These are phyloP conservation scores for Bolboschoenoplectus hybrid DNA, from an alignment of 202 grass and related monocot genomes.

Conservation along the genomic window DNA sequence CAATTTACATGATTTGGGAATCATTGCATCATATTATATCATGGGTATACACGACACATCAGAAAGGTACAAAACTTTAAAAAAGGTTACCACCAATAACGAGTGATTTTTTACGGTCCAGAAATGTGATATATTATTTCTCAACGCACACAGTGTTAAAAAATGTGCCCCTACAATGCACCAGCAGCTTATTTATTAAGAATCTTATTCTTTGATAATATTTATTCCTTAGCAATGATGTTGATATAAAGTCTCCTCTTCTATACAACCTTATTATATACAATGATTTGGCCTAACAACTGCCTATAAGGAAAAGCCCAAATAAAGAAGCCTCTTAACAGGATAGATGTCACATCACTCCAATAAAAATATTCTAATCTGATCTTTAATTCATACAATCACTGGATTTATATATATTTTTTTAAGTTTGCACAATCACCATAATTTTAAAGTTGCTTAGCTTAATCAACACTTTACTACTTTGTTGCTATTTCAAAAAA, in stretches of 20 bases:
- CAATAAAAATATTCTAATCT: conserved; percentile 14
- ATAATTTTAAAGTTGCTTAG: background rate
- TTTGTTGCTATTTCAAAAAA: conserved; percentile 37
- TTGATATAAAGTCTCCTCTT: background rate
- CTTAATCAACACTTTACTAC: conserved; percentile 23
- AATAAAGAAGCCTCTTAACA: background rate
- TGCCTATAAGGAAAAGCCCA: background rate
- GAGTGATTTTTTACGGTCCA: background rate
- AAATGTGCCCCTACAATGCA: conserved; percentile 64
- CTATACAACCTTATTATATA: background rate
- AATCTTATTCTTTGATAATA: conserved; percentile 46
- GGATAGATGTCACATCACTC: conserved; percentile 8
- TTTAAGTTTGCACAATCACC: conserved; percentile 7
- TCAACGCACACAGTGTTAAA: conserved; percentile 57
- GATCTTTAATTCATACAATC: conserved; percentile 12
- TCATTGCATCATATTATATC: no score
- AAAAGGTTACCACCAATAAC: background rate
- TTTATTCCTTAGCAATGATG: background rate
- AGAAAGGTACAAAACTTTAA: background rate
- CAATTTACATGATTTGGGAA: no score
- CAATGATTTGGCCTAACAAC: conserved; percentile 1
- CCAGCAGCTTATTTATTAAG: conserved; percentile 78
- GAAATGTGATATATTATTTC: conserved; percentile 33
- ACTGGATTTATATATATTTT: background rate
- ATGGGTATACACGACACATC: background rate